Evolutionary conservation across 192 early-diverging fungal species (phyloP).

Genomic region (Gonapodya sp.): DNA sequence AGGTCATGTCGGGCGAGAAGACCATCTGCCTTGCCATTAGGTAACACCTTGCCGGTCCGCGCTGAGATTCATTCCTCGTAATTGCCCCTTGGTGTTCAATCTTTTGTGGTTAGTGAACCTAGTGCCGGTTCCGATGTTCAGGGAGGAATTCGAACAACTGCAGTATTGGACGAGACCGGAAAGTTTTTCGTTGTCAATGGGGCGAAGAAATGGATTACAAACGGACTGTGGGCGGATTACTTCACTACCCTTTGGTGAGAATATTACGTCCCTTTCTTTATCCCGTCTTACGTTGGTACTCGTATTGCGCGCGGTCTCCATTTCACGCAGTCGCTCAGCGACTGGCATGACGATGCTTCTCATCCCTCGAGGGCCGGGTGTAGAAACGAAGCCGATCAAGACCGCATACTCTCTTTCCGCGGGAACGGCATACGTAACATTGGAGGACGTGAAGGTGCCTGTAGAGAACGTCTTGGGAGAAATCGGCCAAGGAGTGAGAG

Average conservation of each 20-base stretch:
- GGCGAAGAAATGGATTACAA: conserved; percentile 41
- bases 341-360: conserved; percentile 58
- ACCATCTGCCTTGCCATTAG: conserved; percentile 42
- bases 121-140: conserved; percentile 23
- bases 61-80: conserved; percentile 16
- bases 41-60: conserved; percentile 32
- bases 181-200: conserved; percentile 48
- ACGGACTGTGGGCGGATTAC: conserved; percentile 33
- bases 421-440: conserved; percentile 51
- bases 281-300: neutral
- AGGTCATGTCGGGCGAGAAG: conserved; percentile 36
- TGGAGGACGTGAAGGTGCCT: conserved; percentile 65
- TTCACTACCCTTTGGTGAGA: conserved; percentile 34
- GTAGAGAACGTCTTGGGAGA: conserved; percentile 60
- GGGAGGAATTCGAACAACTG: conserved; percentile 30
- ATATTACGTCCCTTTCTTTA: too few relatives aligned
- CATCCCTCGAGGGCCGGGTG: conserved; percentile 46
- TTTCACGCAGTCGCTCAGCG: conserved; percentile 29
- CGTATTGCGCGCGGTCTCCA: neutral
- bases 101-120: neutral
- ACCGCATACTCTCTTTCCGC: conserved; percentile 56
- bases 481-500: conserved; percentile 56
- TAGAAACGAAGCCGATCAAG: conserved; percentile 55
- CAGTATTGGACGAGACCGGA: conserved; percentile 29
- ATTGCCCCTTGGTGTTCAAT: neutral